These are phyloP conservation scores for Wickerhamomyces sp. DNA, from an alignment of 1,139 yeast genomes.

Conservation along the genomic window DNA sequence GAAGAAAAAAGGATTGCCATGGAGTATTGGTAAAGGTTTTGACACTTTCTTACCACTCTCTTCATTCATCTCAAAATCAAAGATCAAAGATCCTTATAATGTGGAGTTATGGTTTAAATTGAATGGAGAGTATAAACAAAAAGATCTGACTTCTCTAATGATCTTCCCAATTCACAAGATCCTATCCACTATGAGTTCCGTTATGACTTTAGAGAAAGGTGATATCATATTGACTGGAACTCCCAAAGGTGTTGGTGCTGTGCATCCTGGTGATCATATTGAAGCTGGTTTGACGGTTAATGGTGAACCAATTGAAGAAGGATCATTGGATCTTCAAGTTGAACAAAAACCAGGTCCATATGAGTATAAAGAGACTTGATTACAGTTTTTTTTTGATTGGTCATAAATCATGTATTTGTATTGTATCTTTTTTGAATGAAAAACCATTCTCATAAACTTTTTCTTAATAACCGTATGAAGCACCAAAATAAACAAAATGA, in stretches of 20 bases:
- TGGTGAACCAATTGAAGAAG: constrained; percentile 51
- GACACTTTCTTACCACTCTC: constrained; percentile 92
- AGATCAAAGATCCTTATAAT: constrained; percentile 70
- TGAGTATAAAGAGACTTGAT: constrained; percentile 49
- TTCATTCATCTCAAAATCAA: constrained; percentile 56
- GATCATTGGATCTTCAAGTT: constrained; percentile 49
- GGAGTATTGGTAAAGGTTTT: constrained; percentile 96
- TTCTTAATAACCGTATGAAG: background rate
- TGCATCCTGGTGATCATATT: constrained; percentile 73
- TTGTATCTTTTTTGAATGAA: background rate
- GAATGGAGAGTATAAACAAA: constrained; percentile 68
- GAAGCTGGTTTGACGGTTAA: constrained; percentile 51
- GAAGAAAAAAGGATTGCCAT: constrained; percentile 89
- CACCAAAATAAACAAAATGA: background rate
- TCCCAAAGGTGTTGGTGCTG: constrained; percentile 93
- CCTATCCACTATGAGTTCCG: constrained; percentile 72
- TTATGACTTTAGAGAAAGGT: constrained; percentile 88
- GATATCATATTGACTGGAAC: constrained; percentile 93
- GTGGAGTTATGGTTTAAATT: constrained; percentile 63
- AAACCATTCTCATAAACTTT: too few species aligned
- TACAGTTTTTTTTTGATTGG: background rate
- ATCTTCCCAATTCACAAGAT: constrained; percentile 81
- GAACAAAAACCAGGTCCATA: constrained; percentile 82
- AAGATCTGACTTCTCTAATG: constrained; percentile 82
- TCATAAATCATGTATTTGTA: background rate